Percentiles rank a stretch among this genome's conserved stretches.
Conservation (phyloP, 2,329 filamentous ascomycete species). For the Scleromitrula shiraiana region DNA sequence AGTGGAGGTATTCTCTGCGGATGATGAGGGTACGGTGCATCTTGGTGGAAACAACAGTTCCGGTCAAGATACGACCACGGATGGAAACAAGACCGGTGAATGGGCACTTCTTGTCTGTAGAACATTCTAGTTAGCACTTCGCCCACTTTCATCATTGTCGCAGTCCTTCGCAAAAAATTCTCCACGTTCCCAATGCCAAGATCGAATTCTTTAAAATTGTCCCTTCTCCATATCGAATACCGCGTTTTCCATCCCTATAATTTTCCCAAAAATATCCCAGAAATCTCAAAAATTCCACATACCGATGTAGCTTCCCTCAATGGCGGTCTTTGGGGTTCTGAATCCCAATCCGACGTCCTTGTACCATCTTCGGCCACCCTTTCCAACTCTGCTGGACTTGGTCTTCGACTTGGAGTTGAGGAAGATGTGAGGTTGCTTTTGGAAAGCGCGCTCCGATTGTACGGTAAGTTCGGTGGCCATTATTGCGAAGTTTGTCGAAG, state of each 20-base stretch:
- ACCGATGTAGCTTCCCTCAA: conserved; percentile 99
- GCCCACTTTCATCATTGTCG: conserved; percentile 1
- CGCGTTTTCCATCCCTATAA: not conserved
- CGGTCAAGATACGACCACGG: conserved; percentile 99
- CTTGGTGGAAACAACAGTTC: conserved; percentile 99
- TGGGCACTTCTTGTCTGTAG: conserved; percentile 98
- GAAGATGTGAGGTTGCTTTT: conserved; percentile 99
- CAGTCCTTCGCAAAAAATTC: not conserved
- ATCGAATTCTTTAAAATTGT: too few species aligned
- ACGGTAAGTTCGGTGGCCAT: conserved; percentile 99
- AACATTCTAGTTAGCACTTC: conserved; percentile 18
- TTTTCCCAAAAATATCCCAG: not conserved
- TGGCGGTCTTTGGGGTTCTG: conserved; percentile 96
- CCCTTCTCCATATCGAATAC: not conserved
- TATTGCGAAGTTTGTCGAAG: conserved; percentile 30
- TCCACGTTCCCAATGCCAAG: not conserved
- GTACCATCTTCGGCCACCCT: conserved; percentile 91
- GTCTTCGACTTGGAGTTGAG: conserved; percentile 90
- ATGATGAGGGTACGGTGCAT: conserved; percentile 99
- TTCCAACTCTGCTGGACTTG: conserved; percentile 77
- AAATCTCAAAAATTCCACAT: conserved; percentile 41
- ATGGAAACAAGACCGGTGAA: conserved; percentile 99
- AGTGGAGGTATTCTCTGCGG: conserved; percentile 99
- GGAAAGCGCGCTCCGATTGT: conserved; percentile 99
- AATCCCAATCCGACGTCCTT: conserved; percentile 99